Conservation (phyloP, 164 flowering plant species). For the Taxillus chinensis region DNA sequence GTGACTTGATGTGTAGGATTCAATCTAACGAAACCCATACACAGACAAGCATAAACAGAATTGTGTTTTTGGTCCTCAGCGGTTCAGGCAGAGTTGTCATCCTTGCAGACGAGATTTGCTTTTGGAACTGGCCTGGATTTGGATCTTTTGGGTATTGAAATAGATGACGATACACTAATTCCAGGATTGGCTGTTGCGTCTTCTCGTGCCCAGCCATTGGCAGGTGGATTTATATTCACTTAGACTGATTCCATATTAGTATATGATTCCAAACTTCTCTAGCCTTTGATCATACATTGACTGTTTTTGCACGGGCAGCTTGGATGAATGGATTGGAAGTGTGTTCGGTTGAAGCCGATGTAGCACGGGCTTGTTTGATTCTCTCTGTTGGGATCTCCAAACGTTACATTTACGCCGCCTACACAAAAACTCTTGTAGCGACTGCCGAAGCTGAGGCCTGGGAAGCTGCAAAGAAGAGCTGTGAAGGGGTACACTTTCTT, state of each 20-base stretch:
- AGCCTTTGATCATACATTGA: neutral
- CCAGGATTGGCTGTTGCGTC: constrained; percentile 94
- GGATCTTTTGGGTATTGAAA: constrained; percentile 84
- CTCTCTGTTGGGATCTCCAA: constrained; percentile 85
- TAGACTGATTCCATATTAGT: neutral
- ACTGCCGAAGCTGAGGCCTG: constrained; percentile 90
- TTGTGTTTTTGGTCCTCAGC: constrained; percentile 31
- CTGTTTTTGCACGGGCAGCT: constrained; percentile 31
- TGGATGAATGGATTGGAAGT: constrained; percentile 98
- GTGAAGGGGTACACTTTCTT: constrained; percentile 93
- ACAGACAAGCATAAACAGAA: neutral
- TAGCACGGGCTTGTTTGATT: constrained; percentile 42
- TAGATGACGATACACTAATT: constrained; percentile 67
- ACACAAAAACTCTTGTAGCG: constrained; percentile 55
- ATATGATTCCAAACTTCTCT: neutral
- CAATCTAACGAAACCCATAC: neutral
- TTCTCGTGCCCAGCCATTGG: constrained; percentile 83
- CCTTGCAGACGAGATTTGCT: constrained; percentile 39
- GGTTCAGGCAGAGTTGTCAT: constrained; percentile 62
- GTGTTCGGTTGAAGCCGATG: constrained; percentile 70
- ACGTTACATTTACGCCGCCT: constrained; percentile 70
- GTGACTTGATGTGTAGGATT: neutral
- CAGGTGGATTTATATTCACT: constrained; percentile 34
- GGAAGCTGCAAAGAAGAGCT: constrained; percentile 90
- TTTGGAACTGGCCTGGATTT: constrained; percentile 78